Conservation (phyloP, 441 rosid species). For the Pelargonium myrrhifolium region DNA sequence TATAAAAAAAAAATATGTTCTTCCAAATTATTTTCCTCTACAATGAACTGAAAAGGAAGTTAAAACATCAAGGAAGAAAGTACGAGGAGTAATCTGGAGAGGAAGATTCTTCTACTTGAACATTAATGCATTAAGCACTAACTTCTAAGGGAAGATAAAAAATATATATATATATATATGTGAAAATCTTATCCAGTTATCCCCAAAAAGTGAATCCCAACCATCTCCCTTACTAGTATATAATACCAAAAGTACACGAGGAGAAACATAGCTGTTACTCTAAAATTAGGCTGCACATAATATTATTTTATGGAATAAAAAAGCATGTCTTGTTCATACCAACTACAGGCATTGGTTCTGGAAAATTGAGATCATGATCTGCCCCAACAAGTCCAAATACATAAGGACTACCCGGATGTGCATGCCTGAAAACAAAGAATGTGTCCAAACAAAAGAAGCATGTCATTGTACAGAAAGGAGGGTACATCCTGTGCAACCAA, state of each 20-base stretch:
- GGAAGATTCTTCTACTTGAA: no score
- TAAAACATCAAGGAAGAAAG: no score
- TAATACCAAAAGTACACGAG: not conserved
- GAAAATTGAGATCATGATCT: constrained; percentile 97
- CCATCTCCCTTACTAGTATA: no score
- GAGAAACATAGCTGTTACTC: not conserved
- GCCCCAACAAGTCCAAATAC: constrained; percentile 94
- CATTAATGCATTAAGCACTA: no score
- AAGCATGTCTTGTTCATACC: constrained; percentile 38
- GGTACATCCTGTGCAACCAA: not conserved
- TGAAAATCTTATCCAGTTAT: no score
- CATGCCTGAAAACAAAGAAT: constrained; percentile 64
- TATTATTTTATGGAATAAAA: not conserved
- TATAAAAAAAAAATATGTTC: no score
- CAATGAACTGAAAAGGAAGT: no score
- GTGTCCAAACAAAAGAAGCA: constrained; percentile 29
- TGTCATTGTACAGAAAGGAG: constrained; percentile 6
- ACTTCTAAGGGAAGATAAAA: no score
- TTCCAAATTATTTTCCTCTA: no score
- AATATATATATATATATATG: no score
- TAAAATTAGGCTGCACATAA: not conserved
- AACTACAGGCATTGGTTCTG: constrained; percentile 95
- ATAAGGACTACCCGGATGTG: constrained; percentile 99
- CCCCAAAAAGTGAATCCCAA: no score
- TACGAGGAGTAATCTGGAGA: no score